These are phyloP conservation scores for Orychophragmus violaceus DNA, from an alignment of 345 rosid species.

Conservation along the genomic window DNA sequence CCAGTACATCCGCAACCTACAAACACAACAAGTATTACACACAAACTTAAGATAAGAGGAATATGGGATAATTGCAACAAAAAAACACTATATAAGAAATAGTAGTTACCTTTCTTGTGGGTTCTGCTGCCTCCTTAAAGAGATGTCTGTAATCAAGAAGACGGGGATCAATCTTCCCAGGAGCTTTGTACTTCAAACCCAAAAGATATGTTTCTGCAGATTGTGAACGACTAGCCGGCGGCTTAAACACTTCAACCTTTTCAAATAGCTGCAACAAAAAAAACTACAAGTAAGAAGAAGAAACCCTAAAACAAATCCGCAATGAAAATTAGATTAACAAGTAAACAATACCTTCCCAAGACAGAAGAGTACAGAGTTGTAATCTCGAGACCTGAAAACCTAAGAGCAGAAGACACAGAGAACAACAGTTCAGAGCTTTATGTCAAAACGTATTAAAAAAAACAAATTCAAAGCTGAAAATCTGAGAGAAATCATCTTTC, in stretches of 20 bases:
- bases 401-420: constrained; percentile 10
- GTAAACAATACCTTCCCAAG: constrained; percentile 51
- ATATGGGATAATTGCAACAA: neutral
- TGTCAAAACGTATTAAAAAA: neutral
- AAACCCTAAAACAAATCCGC: neutral
- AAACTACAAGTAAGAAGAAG: neutral
- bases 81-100: neutral
- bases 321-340: neutral
- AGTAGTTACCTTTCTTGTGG: constrained; percentile 49
- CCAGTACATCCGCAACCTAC: constrained; percentile 79
- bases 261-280: constrained; percentile 60
- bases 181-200: constrained; percentile 83
- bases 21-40: constrained; percentile 3
- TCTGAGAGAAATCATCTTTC: no score
- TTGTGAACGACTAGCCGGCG: constrained; percentile 83
- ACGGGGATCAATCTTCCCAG: constrained; percentile 84
- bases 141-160: constrained; percentile 76
- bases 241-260: constrained; percentile 90
- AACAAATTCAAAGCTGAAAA: no score
- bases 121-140: constrained; percentile 68
- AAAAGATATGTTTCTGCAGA: constrained; percentile 90
- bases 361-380: constrained; percentile 70
- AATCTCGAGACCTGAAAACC: constrained; percentile 97
- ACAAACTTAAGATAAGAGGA: neutral
- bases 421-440: neutral